A percentile compares a stretch with the other conserved stretches of the same genome.
phyloP scores from a whole-genome alignment of 2,329 filamentous ascomycete genomes.

The Alternaria burnsii region DNA sequence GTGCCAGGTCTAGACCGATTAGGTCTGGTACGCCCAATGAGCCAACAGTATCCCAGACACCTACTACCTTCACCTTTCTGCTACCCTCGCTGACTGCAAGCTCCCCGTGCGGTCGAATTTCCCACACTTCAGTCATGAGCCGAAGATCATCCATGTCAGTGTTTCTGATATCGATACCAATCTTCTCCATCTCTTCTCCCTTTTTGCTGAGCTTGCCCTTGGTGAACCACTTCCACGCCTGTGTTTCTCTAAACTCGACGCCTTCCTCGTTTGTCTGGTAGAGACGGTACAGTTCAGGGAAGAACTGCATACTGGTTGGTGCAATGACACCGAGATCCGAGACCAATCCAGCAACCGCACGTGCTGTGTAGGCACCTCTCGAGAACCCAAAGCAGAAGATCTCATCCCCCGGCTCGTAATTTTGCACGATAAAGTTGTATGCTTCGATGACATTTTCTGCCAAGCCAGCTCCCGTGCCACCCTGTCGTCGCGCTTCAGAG shows the following conservation, averaged over 20 bases:
- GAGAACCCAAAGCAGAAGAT: slow-evolving; percentile 60
- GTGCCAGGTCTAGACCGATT: slow-evolving; percentile 33
- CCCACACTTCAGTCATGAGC: slow-evolving; percentile 39
- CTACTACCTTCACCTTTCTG: slow-evolving; percentile 53
- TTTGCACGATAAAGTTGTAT: slow-evolving; percentile 61
- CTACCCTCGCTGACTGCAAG: slow-evolving; percentile 31
- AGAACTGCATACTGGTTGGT: slow-evolving; percentile 54
- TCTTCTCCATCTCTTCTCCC: slow-evolving; percentile 26
- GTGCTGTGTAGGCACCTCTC: slow-evolving; percentile 57
- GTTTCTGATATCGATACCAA: slow-evolving; percentile 18
- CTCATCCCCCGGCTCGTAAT: slow-evolving; percentile 59
- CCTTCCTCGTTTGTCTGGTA: slow-evolving; percentile 44
- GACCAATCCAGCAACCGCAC: slow-evolving; percentile 54
- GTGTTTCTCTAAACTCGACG: slow-evolving; percentile 34
- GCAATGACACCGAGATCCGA: slow-evolving; percentile 58
- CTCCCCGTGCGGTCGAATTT: slow-evolving; percentile 46
- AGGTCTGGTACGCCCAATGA: slow-evolving; percentile 57
- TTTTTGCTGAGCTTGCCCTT: slow-evolving; percentile 47
- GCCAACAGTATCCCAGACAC: slow-evolving; percentile 61
- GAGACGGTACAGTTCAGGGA: slow-evolving; percentile 55
- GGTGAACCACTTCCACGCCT: slow-evolving; percentile 41
- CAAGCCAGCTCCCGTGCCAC: slow-evolving; percentile 56
- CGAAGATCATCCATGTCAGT: slow-evolving; percentile 30
- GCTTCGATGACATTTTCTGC: slow-evolving; percentile 59
- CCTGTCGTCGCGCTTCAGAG: slow-evolving; percentile 42